Percentiles rank a stretch among this genome's conserved stretches.
These are phyloP conservation scores for Thyridium curvatum DNA, from an alignment of 2,329 filamentous ascomycete species.

Conservation along the genomic window DNA sequence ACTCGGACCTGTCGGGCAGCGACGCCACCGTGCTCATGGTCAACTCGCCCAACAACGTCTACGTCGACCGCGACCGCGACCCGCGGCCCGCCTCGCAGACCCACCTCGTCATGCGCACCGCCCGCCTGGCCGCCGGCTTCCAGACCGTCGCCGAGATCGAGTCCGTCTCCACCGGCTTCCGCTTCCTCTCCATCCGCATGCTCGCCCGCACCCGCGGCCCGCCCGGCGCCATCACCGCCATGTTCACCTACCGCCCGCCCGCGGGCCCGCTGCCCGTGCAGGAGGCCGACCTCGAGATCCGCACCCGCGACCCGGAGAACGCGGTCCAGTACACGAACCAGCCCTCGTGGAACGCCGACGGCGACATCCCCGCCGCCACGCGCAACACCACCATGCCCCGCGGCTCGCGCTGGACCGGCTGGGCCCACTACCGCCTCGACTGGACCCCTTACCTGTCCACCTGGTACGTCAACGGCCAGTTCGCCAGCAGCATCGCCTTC, in stretches of 20 bases:
- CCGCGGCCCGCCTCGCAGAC: conserved; percentile 17
- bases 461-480: conserved; percentile 39
- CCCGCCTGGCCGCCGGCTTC: conserved; percentile 17
- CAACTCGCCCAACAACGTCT: conserved; percentile 34
- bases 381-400: conserved; percentile 26
- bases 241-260: conserved; percentile 24
- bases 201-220: conserved; percentile 21
- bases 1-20: conserved; percentile 11
- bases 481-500: conserved; percentile 36
- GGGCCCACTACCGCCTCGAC: conserved; percentile 43
- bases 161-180: conserved; percentile 17
- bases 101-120: conserved; percentile 25
- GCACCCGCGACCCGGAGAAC: conserved; percentile 24
- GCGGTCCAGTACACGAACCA: conserved; percentile 43
- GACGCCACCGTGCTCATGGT: conserved; percentile 27
- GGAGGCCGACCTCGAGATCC: conserved; percentile 27
- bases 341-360: conserved; percentile 30
- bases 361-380: conserved; percentile 32
- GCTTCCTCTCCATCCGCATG: conserved; percentile 24
- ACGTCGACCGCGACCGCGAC: no score
- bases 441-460: conserved; percentile 36
- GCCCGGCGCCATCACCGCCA: conserved; percentile 24
- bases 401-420: conserved; percentile 32
- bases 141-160: conserved; percentile 22
- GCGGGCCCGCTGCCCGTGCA: conserved; percentile 11